Evolutionary conservation across 73 alveolate genomes (phyloP).

Genomic region (Paramecium pentaurelia): DNA sequence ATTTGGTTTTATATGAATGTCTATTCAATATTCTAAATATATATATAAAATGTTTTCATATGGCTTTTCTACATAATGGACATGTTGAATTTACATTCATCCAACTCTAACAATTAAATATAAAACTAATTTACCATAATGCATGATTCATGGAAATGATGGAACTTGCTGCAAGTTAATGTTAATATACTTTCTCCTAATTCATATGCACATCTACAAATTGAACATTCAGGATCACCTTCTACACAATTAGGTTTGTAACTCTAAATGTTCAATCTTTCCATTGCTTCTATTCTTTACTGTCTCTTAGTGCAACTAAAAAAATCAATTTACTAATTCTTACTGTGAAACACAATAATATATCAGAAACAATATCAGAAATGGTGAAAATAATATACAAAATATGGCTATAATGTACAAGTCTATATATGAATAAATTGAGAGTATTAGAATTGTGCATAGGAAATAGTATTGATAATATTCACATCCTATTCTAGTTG

Average conservation of each 20-base stretch:
- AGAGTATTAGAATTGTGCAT: neutral
- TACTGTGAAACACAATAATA: neutral
- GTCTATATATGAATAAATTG: neutral
- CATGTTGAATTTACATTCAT: neutral
- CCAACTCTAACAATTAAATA: neutral
- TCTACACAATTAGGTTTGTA: neutral
- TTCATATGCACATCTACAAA: slow-evolving; percentile 23
- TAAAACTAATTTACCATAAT: neutral
- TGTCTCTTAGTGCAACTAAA: neutral
- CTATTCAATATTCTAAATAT: neutral
- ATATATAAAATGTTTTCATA: neutral
- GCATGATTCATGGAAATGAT: slow-evolving; percentile 43
- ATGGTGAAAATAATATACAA: neutral
- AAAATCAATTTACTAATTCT: neutral
- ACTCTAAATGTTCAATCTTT: neutral
- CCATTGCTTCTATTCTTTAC: neutral
- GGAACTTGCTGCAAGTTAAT: neutral
- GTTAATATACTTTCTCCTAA: neutral
- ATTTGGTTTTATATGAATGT: neutral
- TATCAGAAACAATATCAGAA: neutral
- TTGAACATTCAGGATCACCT: neutral
- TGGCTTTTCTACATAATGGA: slow-evolving; percentile 16
- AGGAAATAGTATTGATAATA: neutral
- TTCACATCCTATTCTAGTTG: neutral
- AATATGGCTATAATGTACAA: neutral